Base-by-base conservation (phyloP, 2,329 filamentous ascomycete species). In the Alternaria tenuissima region DNA sequence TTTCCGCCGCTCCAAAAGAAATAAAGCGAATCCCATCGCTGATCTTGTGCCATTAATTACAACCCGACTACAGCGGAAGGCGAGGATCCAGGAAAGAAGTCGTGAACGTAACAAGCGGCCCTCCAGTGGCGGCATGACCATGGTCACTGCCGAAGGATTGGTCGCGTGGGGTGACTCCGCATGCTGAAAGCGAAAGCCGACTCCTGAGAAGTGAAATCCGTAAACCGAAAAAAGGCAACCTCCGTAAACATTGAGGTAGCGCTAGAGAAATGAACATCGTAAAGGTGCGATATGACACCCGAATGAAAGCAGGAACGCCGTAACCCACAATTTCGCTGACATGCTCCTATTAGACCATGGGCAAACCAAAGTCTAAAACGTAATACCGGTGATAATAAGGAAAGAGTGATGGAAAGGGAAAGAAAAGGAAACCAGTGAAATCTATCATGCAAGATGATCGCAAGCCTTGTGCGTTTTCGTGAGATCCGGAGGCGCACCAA, bases 401-500 rank as follows among this genome's bases (percentile, higher is more conserved):
- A 63, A 70, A 64, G 64, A 63, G 67, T 32, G 57, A 67, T 68
- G 70, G 61, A 62, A 68, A 64, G 66, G 7, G 22, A 65, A 57
- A 60, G 55, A 64, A 63, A 59, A 57, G 57, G 32, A 38, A 58
- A 63, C 42, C 43, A 52, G 65, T 70, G 55, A 64, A 76, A 78
- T 78, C 76, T 78, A 78, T 76, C 71, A 76, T 78, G 75, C 75
- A 77, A 71, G 64, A 76, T 76, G 69, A 66, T 74, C 69, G 71
- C 72, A 73, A 69, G 67, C 65, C 67, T 68, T 68, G 61, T 73
- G 71, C 68, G 63, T 71, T 77, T 76, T 77, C 74, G 62, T 77
- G 61, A 76, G 69, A 77, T 76, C 74, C 69, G 63, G 67, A 67
- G 63, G 51, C 70, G 71, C 70, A 72, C 74, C 69, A 63, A 73